Conservation (phyloP, 106 monocot genomes). For the Hemerocallis citrina region DNA sequence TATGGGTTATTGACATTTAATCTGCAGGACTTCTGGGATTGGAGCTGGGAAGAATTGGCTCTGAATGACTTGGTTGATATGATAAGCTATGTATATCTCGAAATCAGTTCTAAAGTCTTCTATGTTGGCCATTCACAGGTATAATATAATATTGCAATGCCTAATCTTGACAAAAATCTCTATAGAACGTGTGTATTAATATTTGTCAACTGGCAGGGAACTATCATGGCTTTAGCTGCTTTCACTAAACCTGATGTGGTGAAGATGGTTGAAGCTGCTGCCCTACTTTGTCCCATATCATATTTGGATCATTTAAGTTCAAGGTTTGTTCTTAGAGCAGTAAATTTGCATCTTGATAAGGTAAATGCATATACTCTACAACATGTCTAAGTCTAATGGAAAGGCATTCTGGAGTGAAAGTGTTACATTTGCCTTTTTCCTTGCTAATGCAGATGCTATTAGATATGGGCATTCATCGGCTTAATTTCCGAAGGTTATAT, state of each 20-base stretch:
- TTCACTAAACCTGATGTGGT: constrained; percentile 66
- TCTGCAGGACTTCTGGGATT: constrained; percentile 86
- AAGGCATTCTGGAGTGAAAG: neutral
- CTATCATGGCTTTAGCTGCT: constrained; percentile 94
- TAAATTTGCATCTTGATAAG: constrained; percentile 72
- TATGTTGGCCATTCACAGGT: constrained; percentile 96
- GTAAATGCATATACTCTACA: constrained; percentile 40
- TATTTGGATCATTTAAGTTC: constrained; percentile 76
- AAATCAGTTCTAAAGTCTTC: constrained; percentile 65
- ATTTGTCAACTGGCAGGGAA: constrained; percentile 50
- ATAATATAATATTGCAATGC: no score
- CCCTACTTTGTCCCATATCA: constrained; percentile 90
- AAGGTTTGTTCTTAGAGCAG: constrained; percentile 65
- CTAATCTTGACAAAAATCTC: no score
- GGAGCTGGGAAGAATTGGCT: constrained; percentile 94
- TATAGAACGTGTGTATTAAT: no score
- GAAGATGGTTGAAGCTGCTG: constrained; percentile 79
- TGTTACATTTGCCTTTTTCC: neutral
- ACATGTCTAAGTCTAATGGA: neutral
- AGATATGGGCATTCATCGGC: constrained; percentile 69
- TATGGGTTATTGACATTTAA: neutral
- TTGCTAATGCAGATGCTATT: constrained; percentile 65
- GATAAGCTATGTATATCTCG: constrained; percentile 57
- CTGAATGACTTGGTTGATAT: constrained; percentile 63
- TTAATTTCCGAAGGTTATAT: constrained; percentile 85